Percentiles rank a stretch among this genome's conserved stretches.
Evolutionary conservation across 2,329 filamentous ascomycete species (phyloP).

Genomic region (Zasmidium cellare): DNA sequence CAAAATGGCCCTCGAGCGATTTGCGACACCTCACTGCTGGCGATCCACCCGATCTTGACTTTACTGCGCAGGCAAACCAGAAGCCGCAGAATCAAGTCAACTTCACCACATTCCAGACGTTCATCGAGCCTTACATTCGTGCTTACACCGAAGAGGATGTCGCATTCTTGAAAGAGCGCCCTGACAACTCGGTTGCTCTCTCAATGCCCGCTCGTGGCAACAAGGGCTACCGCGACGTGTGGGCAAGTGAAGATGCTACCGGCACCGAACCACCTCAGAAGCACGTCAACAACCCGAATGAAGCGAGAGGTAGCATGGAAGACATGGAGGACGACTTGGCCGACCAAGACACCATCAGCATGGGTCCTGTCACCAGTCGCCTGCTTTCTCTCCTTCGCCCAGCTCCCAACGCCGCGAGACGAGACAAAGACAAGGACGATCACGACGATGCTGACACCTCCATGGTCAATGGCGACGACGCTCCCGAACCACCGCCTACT

Average conservation of each 20-base stretch:
- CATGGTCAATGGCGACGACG: conserved; percentile 43
- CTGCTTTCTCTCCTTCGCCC: conserved; percentile 79
- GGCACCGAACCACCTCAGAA: conserved; percentile 69
- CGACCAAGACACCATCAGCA: conserved; percentile 85
- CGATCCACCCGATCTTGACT: conserved; percentile 88
- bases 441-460: conserved; percentile 46
- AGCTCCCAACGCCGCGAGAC: conserved; percentile 54
- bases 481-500: conserved; percentile 26
- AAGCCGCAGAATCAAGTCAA: conserved; percentile 94
- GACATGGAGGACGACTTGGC: conserved; percentile 82
- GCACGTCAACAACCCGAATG: conserved; percentile 69
- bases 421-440: conserved; percentile 51
- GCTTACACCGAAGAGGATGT: conserved; percentile 90
- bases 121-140: conserved; percentile 88
- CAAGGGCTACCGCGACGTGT: conserved; percentile 83
- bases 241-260: conserved; percentile 92
- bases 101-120: conserved; percentile 88
- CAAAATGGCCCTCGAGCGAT: conserved; percentile 76
- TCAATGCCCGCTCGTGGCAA: conserved; percentile 82
- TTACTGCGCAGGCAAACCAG: conserved; percentile 67
- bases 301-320: conserved; percentile 81
- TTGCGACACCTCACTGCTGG: conserved; percentile 84
- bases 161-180: conserved; percentile 82
- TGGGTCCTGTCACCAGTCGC: conserved; percentile 81
- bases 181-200: conserved; percentile 81